Conservation (phyloP, 176 grass and related monocot species). For the Aegilops umbellulata region DNA sequence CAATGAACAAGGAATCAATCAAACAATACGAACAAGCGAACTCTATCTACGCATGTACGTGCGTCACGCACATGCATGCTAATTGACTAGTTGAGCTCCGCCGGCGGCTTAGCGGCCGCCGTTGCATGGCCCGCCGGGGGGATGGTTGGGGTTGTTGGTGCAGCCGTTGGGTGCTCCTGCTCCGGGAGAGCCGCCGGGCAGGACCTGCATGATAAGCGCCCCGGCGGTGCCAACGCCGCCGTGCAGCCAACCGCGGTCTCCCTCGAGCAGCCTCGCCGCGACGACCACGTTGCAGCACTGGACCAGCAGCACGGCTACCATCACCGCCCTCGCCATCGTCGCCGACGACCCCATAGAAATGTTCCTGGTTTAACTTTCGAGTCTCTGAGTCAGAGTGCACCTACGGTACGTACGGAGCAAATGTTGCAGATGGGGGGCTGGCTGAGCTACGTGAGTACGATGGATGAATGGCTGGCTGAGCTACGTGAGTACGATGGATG, state of each 20-base stretch:
- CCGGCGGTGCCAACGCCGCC: neutral
- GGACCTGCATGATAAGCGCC: neutral
- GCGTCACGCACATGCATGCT: neutral
- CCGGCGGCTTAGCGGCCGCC: neutral
- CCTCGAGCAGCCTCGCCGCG: neutral
- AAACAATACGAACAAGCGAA: too few species aligned
- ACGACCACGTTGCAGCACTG: conserved; percentile 15
- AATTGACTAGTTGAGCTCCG: neutral
- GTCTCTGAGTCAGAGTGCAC: neutral
- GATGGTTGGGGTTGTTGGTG: neutral
- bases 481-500: neutral
- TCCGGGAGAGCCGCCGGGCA: neutral
- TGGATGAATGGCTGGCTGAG: too few species aligned
- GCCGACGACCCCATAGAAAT: neutral
- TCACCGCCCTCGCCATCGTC: neutral
- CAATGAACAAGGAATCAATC: neutral
- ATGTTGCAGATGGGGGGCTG: too few species aligned
- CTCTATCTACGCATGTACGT: neutral
- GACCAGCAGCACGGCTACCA: neutral
- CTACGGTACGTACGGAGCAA: neutral
- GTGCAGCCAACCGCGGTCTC: neutral
- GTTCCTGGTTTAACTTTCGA: neutral
- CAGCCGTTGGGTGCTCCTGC: neutral
- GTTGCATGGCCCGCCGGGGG: neutral
- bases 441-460: neutral